These are phyloP conservation scores for Capsicum baccatum DNA, from an alignment of 257 asterid species.

Conservation along the genomic window DNA sequence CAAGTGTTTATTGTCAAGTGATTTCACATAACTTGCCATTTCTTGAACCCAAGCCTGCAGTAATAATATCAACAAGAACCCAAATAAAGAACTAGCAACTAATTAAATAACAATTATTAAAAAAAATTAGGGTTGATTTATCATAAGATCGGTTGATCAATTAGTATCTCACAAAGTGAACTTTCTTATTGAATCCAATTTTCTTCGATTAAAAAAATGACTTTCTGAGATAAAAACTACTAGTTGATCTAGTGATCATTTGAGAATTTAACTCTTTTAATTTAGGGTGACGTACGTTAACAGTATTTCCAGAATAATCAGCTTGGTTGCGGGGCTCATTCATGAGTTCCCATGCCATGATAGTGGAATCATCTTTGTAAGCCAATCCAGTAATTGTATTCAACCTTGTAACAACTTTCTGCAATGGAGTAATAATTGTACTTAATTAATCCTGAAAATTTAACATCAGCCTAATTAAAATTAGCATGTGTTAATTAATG, in stretches of 20 bases:
- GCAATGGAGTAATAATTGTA: conserved; percentile 13
- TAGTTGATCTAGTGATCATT: neutral
- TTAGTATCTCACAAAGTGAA: neutral
- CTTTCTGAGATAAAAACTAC: neutral
- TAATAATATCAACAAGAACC: neutral
- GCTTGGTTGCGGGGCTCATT: conserved; percentile 58
- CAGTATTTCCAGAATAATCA: conserved; percentile 49
- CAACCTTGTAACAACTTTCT: conserved; percentile 51
- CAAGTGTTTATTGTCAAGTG: conserved; percentile 58
- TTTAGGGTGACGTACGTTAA: conserved; percentile 46
- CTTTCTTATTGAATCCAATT: neutral
- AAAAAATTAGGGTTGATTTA: neutral
- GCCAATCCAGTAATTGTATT: conserved; percentile 48
- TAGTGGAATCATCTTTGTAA: conserved; percentile 46
- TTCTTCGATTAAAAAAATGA: neutral
- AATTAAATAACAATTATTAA: neutral
- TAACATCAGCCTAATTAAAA: neutral
- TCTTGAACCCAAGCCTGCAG: conserved; percentile 51
- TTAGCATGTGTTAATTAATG: neutral
- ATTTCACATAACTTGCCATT: conserved; percentile 60
- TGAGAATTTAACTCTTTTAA: neutral
- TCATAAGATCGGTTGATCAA: neutral
- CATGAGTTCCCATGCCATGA: conserved; percentile 50
- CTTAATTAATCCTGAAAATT: neutral
- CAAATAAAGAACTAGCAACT: neutral